These are phyloP conservation scores for Penicillium sclerotiorum DNA, from an alignment of 2,329 filamentous ascomycete genomes.

Conservation along the genomic window DNA sequence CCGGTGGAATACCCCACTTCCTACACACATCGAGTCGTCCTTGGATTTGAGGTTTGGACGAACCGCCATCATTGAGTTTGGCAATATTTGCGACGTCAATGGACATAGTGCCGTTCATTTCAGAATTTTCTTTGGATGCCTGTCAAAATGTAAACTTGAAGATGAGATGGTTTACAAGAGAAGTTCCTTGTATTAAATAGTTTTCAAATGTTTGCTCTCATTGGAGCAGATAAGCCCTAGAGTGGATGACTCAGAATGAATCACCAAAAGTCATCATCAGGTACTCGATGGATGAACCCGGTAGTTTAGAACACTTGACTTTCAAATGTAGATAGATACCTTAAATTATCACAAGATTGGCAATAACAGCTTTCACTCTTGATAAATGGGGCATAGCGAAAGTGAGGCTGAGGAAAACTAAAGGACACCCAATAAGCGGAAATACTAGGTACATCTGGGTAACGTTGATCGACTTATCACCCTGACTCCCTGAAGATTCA, in stretches of 20 bases:
- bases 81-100: background rate
- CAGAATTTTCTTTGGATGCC: background rate
- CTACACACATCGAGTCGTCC: background rate
- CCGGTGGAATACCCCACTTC: constrained; percentile 1
- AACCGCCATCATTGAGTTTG: background rate
- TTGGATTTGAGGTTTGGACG: constrained; percentile 2
- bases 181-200: background rate
- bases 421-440: too few species aligned
- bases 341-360: too few species aligned
- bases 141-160: background rate
- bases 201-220: background rate
- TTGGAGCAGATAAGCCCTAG: background rate
- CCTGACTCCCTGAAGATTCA: too few species aligned
- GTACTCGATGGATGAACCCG: too few species aligned
- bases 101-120: background rate
- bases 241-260: background rate
- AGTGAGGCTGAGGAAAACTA: too few species aligned
- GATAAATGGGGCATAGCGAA: too few species aligned
- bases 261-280: background rate
- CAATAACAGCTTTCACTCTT: too few species aligned
- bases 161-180: background rate
- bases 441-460: too few species aligned
- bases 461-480: too few species aligned
- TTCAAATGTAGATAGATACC: too few species aligned
- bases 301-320: too few species aligned